Base-by-base conservation (phyloP, 2,329 filamentous ascomycete genomes). In the Herpotrichia juniperi region DNA sequence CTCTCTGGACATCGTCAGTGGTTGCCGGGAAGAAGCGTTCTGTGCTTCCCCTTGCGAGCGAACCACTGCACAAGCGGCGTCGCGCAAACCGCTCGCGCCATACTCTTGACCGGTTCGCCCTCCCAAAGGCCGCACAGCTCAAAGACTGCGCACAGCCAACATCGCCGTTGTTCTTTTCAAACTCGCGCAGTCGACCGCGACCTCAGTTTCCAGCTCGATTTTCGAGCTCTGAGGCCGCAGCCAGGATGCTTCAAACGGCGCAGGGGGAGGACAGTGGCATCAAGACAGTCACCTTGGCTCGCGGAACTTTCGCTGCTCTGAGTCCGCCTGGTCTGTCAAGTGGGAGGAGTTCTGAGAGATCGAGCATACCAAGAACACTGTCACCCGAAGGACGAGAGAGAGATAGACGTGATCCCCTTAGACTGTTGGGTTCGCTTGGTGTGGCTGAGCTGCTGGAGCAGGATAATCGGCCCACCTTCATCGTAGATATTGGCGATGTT, bases 381-480 rank as follows among this genome's bases (percentile, higher is more conserved):
- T 86, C 81, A 46, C 80, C 83, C 8, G 85, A 86, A 50, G 71
- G 76, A 54, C 67, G 77, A 55, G 72, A 76, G 4, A 73, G 78
- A 48, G 72, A 76, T 5, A 73, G 78, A 48, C 71, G 77, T 1
- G 78, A 83, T 1, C 78, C 79, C 4, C 57, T 84, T 39, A 80
- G 85, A 46, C 75, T 85, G 45, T 77, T 93, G 4, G 83, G 83
- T 35, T 82, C 82, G 22, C 79, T 92, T 46, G 87, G 88, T 21
- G 81, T 91, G 9, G 74, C 87, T 17, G 90, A 93, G 69, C 76
- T 93, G 32, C 73, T 94, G 34, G 89, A 93, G 65, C 83, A 89
- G 59, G 90, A 94, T 67, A 84, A 88, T 44, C 79, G 90, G 42
- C 90, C 89, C 2, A 90, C 88, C 0, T 91, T 93, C 62, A 81